Base-by-base conservation (phyloP, 2,329 filamentous ascomycete species). In the Niveomyces coronatus region DNA sequence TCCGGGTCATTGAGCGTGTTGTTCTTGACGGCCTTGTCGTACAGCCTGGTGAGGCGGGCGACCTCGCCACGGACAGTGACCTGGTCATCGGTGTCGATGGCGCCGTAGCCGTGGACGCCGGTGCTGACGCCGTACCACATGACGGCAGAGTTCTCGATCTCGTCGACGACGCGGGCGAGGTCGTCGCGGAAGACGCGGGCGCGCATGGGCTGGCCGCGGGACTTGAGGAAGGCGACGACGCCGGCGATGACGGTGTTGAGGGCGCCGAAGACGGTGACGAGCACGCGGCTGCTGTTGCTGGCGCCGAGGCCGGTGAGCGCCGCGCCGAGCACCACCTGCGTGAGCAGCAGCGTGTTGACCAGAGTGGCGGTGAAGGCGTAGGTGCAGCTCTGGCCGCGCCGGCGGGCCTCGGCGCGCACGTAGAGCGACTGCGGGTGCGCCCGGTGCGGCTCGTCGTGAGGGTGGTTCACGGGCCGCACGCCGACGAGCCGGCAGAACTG, bases 241-340 rank as follows among this genome's bases (percentile, higher is more conserved):
- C 47, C 47, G n/a, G 47, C 47, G 20, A 48, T 49, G 34, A 49
- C 43, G 33, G 47, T 49, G 41, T 49, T 49, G 41, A 45, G 38
- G 10, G 45, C 47, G 14, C 47, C 47, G 26, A 49, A 49, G 16
- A 41, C 34, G 23, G 47, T 47, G 40, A 49, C 45, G 35, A 48
- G 37, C 29, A 48, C 19, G 14, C 43, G 36, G 37, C 35, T 45
- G 41, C 44, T 46, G 37, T 45, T 27, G 24, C 42, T 45, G 23
- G 47, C 45, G 24, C 31, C 47, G n/a, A 49, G 44, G n/a, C 42
- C 47, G 18, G 47, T 49, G 26, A 49, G 34, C 10, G 45, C 39
- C 3, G 47, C 47, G 29, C 47, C 47, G 23, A 49, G 44, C 9
- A 49, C 44, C 5, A 49, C 40, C 36, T 49, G 47, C 14, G 38